phyloP scores from a whole-genome alignment of 345 rosid species.

The Citrus cavaleriei region DNA sequence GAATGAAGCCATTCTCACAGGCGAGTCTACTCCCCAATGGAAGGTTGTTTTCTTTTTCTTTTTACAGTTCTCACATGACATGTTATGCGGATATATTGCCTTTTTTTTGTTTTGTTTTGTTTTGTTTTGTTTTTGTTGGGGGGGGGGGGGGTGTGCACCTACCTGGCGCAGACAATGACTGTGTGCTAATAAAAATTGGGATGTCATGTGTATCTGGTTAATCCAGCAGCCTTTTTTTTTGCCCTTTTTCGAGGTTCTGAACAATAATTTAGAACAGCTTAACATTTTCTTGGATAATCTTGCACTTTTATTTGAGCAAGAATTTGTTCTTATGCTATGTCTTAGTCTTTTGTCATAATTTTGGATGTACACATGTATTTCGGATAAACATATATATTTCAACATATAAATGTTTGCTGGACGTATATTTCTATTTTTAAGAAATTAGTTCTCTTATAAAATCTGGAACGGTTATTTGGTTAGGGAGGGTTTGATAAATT shows the following conservation, averaged over 20 bases:
- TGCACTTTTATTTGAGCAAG: background rate
- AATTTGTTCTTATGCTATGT: background rate
- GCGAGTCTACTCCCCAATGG: constrained; percentile 99
- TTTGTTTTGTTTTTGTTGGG: too few relatives aligned
- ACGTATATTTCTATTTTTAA: background rate
- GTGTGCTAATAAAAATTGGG: background rate
- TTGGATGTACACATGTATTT: background rate
- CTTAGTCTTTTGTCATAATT: background rate
- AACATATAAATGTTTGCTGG: background rate
- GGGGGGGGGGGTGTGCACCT: background rate
- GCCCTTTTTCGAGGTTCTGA: background rate
- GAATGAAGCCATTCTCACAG: constrained; percentile 99
- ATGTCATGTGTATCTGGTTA: background rate
- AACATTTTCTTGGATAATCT: background rate
- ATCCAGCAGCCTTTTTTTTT: background rate
- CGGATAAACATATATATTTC: background rate
- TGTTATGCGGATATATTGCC: background rate
- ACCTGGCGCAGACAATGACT: background rate
- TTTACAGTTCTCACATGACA: background rate
- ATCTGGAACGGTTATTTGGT: background rate
- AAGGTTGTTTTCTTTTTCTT: constrained; percentile 60
- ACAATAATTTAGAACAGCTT: background rate
- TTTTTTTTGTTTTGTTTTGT: background rate
- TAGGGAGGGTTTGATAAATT: background rate
- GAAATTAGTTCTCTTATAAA: background rate